Percentiles rank a stretch among this genome's conserved stretches.
Evolutionary conservation across 176 grass and related monocot species (phyloP).

Genomic region (Tillandsia fasciculata): DNA sequence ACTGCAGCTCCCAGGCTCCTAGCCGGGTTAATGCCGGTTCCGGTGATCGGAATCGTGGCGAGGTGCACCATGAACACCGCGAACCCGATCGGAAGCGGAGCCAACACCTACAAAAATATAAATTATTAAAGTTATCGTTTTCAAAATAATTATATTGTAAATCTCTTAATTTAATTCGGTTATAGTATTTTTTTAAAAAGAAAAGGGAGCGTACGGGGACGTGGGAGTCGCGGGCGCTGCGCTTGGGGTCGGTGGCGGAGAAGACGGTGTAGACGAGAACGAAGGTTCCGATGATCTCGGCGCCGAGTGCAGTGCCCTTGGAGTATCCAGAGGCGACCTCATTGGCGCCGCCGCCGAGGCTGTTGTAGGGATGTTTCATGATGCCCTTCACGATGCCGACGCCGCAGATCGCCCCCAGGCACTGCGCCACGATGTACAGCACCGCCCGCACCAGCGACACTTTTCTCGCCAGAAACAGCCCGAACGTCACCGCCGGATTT

Average conservation of each 20-base stretch:
- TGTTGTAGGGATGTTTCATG: conserved; percentile 43
- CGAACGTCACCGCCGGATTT: conserved; percentile 91
- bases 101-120: conserved; percentile 50
- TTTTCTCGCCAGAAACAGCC: conserved; percentile 77
- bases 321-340: conserved; percentile 53
- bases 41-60: conserved; percentile 81
- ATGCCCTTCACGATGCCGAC: conserved; percentile 78
- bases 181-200: no score
- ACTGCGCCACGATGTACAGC: conserved; percentile 79
- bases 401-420: conserved; percentile 79
- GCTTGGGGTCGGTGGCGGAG: conserved; percentile 87
- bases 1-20: conserved; percentile 73
- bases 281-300: conserved; percentile 97
- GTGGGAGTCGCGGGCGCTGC: conserved; percentile 72
- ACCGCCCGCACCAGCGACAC: conserved; percentile 66
- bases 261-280: conserved; percentile 97
- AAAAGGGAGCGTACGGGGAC: conserved; percentile 41
- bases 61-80: conserved; percentile 94
- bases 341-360: conserved; percentile 79
- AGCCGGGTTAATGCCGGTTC: conserved; percentile 86
- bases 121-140: background rate
- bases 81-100: conserved; percentile 83
- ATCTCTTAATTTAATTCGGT: no score
- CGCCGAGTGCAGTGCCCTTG: conserved; percentile 67
- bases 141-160: no score